These are phyloP conservation scores for Phoma sp. DNA, from an alignment of 2,329 filamentous ascomycete genomes.

Conservation along the genomic window DNA sequence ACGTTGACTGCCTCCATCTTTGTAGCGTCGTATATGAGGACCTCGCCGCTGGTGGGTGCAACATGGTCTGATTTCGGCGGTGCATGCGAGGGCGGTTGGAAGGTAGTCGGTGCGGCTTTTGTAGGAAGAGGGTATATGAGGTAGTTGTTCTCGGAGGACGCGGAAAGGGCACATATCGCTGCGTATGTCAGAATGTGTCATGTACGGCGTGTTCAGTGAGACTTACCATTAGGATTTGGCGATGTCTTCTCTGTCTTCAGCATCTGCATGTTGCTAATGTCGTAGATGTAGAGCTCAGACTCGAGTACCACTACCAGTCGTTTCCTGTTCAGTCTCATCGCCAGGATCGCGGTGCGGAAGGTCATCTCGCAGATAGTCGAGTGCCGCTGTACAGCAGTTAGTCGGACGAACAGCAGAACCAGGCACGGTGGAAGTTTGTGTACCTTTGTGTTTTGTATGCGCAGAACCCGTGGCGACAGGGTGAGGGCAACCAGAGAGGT, in stretches of 20 bases:
- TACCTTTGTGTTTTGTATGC: conserved; percentile 98
- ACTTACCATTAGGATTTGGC: conserved; percentile 77
- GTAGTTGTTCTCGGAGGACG: conserved; percentile 94
- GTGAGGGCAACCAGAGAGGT: conserved; percentile 95
- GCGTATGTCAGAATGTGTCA: conserved; percentile 22
- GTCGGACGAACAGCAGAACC: background rate
- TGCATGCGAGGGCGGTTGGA: conserved; percentile 75
- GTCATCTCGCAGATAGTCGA: conserved; percentile 98
- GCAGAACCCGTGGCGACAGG: conserved; percentile 85
- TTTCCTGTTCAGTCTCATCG: conserved; percentile 92
- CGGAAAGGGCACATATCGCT: conserved; percentile 91
- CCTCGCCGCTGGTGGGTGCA: conserved; percentile 85
- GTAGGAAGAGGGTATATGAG: conserved; percentile 89
- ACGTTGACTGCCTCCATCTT: conserved; percentile 93
- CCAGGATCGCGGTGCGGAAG: conserved; percentile 94
- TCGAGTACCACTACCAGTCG: conserved; percentile 91
- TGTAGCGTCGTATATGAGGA: conserved; percentile 88
- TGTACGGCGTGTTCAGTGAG: background rate
- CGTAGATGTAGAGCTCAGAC: conserved; percentile 96
- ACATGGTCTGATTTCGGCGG: conserved; percentile 79
- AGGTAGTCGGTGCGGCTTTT: conserved; percentile 60
- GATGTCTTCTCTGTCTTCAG: conserved; percentile 92
- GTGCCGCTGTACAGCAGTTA: conserved; percentile 58
- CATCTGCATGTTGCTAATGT: conserved; percentile 98
- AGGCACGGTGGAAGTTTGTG: conserved; percentile 24